Evolutionary conservation across 352 stramenopile genomes (phyloP), one percentile per base, ranked within the genome.

Genomic region (Stephanocyclus meneghinianus): DNA sequence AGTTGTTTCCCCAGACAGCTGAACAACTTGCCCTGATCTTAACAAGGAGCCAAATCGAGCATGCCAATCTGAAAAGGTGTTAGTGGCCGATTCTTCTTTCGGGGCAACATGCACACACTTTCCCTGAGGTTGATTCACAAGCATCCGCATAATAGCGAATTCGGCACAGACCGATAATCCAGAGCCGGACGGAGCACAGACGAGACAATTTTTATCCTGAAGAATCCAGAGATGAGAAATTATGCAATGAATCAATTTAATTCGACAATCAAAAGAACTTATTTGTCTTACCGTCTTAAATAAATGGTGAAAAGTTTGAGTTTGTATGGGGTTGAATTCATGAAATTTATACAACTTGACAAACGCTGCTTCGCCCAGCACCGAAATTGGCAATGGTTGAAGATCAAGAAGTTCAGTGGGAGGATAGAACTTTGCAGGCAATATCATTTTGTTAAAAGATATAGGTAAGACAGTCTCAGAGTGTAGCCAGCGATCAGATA

Each of bases 251-350:
- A 21, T n/a, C 9, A 6, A 63, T 45, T 9, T 47, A 11, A 18
- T 32, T 51, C 10, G 1, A 9, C 15, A 30, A n/a, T 16, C 47
- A 32, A 11, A 51, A 51, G 15, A 35, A 29, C 15, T 13, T 4
- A 32, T 15, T 51, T 65, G 1, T 13, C 57, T 65, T 30, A 65
- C 57, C 0, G 92, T 97, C 80, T 99, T 97, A 65, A 98, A 93
- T 16, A 99, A 87, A 55, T 97, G 96, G 47, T 96, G 94, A 40
- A 99, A 95, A 21, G 97, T 91, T 79, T 99, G 98, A 30, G 98
- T 99, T 90, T 99, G 98, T 60, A 99, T 98, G 11, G 97, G 95
- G 78, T 99, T 99, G 83, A 99, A 98, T 63, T 95, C 91, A 32
- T 92, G 91, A 64, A 98, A 97, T 26, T 77, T 74, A 67, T 92